Percentiles rank a stretch among this genome's conserved stretches.
phyloP scores from a whole-genome alignment of 2,329 filamentous ascomycete genomes.

The Aspergillus fumigatiaffinis region DNA sequence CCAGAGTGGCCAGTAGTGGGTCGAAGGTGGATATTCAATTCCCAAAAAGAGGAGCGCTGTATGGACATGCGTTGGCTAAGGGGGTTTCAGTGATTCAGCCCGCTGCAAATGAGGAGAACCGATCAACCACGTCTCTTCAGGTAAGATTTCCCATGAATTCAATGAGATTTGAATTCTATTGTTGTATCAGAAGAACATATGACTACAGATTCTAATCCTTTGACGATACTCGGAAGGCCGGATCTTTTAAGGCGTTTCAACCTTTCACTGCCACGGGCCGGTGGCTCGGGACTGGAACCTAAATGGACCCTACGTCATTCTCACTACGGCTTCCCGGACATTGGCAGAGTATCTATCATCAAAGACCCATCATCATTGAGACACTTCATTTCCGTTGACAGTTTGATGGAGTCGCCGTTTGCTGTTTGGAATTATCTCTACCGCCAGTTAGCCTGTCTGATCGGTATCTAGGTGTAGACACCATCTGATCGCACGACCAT shows the following conservation, averaged over 20 bases:
- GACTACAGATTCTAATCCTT: conserved; percentile 3
- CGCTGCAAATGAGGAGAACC: no score
- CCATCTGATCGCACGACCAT: not conserved
- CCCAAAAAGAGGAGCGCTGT: conserved; percentile 4
- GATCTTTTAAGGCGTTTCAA: not conserved
- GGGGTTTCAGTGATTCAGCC: not conserved
- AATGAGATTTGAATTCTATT: conserved; percentile 4
- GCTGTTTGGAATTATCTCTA: not conserved
- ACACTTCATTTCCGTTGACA: not conserved
- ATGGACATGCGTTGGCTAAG: conserved; percentile 7
- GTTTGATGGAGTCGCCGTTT: not conserved
- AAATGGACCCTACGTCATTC: conserved; percentile 22
- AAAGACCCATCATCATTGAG: not conserved
- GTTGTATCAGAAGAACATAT: conserved; percentile 6
- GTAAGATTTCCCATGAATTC: not conserved
- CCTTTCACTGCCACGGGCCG: conserved; percentile 14
- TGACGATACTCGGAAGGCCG: not conserved
- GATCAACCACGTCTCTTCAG: not conserved
- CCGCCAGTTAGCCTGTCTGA: not conserved
- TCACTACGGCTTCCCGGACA: conserved; percentile 12
- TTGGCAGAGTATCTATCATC: not conserved
- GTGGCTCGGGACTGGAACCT: conserved; percentile 18
- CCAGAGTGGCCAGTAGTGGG: conserved; percentile 28
- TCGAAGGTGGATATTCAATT: conserved; percentile 29
- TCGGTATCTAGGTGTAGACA: not conserved